These are phyloP conservation scores for Zygosaccharomyces kombuchaensis DNA, from an alignment of 805 yeast species.

Conservation along the genomic window DNA sequence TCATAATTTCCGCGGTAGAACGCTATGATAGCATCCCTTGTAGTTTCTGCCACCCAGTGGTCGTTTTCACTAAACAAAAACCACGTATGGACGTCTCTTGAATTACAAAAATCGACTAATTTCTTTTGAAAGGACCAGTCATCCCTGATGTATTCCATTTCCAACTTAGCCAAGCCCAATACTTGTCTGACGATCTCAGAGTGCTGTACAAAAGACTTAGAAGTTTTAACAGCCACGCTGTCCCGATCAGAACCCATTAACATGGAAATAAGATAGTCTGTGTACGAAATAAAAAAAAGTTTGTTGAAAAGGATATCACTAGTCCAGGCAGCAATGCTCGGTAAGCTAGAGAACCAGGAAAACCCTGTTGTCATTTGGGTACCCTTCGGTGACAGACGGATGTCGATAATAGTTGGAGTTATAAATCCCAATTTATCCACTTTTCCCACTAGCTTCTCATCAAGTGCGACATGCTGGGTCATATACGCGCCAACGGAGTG, in stretches of 20 bases:
- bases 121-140: constrained; percentile 49
- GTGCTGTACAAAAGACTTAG: constrained; percentile 41
- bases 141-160: constrained; percentile 48
- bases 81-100: constrained; percentile 42
- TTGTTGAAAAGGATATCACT: constrained; percentile 20
- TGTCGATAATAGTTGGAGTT: constrained; percentile 66
- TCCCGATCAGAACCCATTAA: constrained; percentile 30
- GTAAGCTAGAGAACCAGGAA: constrained; percentile 29
- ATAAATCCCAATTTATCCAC: constrained; percentile 53
- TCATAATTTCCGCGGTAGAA: constrained; percentile 33
- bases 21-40: constrained; percentile 43
- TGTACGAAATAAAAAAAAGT: constrained; percentile 31
- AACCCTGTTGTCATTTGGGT: constrained; percentile 27
- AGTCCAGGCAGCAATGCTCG: constrained; percentile 30
- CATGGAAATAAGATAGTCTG: constrained; percentile 21
- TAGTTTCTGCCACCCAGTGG: constrained; percentile 57
- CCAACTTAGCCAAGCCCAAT: constrained; percentile 54
- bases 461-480: constrained; percentile 46
- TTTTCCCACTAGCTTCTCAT: constrained; percentile 18
- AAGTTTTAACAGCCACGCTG: constrained; percentile 39
- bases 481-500: constrained; percentile 74
- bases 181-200: constrained; percentile 49
- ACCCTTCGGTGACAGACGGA: constrained; percentile 46
- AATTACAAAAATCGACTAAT: constrained; percentile 35
- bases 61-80: constrained; percentile 54